Evolutionary conservation across 768 basidiomycete genomes (phyloP), one percentile per base, ranked within the genome.

Genomic region (Ramaria sp.): DNA sequence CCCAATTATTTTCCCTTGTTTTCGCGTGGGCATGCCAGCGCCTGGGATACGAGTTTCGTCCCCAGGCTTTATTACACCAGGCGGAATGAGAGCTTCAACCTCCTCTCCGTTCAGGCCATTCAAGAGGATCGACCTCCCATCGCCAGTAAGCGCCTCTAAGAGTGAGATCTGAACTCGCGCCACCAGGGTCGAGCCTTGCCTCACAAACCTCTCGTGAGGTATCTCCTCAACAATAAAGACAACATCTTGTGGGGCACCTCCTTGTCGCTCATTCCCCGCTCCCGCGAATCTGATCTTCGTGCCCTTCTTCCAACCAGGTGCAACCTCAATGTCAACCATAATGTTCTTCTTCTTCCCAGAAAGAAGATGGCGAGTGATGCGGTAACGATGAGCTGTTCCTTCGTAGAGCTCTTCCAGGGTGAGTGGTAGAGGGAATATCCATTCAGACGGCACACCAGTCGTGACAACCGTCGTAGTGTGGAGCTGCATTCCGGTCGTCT

Each of bases 21-120:
- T 71, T 54, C 77, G 67, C 43, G 81, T 69, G 38, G 82, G 82
- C 84, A 86, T 86, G n/a, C 84, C 84, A 51, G 77, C 79, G 39
- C 78, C 81, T 38, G 73, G 68, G 41, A 73, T 64, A 56, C 74
- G 71, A 15, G 79, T 81, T 50, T 71, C 74, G 52, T 77, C 67
- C 3, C 66, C 68, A 43, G 56, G 55, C 60, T 72, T 72, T 59
- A 77, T 75, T 59, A 75, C 70, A 39, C 76, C 72, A 58, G 75
- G 75, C 55, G 82, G 78, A 52, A 85, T 73, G 34, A 67, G 64
- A 41, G 83, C 66, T 3, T 65, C 63, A 38, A 81, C 68, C 38
- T 74, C 70, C 58, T 78, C 68, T n/a, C 79, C 79, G 56, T 83
- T 78, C 56, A 87, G 68, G 1, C 81, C 81, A 38, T 68, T 66